These are phyloP conservation scores for Eucalyptus lansdowneana DNA, from an alignment of 345 rosid genomes.

Conservation along the genomic window DNA sequence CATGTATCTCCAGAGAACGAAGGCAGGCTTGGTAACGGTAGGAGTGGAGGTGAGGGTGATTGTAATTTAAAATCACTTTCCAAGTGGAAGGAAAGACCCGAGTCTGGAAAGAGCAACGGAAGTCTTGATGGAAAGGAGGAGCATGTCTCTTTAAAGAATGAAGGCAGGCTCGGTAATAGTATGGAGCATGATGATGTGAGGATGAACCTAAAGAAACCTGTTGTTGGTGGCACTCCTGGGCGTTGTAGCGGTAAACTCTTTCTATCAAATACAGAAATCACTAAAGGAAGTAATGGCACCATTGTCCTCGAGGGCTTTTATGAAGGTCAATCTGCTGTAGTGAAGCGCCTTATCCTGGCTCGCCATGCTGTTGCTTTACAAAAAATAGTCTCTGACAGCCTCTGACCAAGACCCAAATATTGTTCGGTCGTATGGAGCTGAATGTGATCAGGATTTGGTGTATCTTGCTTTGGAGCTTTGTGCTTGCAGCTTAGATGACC, in stretches of 20 bases:
- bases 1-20: neutral
- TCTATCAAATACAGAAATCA: conserved; percentile 62
- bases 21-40: conserved; percentile 12
- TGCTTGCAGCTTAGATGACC: conserved; percentile 60
- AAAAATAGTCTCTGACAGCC: conserved; percentile 73
- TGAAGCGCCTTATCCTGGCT: conserved; percentile 78
- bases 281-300: conserved; percentile 91
- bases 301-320: conserved; percentile 74
- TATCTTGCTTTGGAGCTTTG: conserved; percentile 85
- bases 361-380: conserved; percentile 78
- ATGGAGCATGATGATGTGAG: conserved; percentile 6
- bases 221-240: conserved; percentile 33
- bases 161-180: conserved; percentile 13
- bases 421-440: conserved; percentile 86
- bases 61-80: too few relatives aligned
- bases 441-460: conserved; percentile 71
- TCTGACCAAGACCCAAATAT: conserved; percentile 82
- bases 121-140: conserved; percentile 18
- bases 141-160: conserved; percentile 7
- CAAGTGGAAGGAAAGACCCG: conserved; percentile 29
- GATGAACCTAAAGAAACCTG: conserved; percentile 27
- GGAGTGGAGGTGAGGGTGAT: neutral
- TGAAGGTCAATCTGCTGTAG: conserved; percentile 83
- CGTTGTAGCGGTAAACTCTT: conserved; percentile 56
- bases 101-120: conserved; percentile 33